Percentiles rank a stretch among this genome's conserved stretches.
These are phyloP conservation scores for Pachysolen tannophilus DNA, from an alignment of 805 yeast species.

Conservation along the genomic window DNA sequence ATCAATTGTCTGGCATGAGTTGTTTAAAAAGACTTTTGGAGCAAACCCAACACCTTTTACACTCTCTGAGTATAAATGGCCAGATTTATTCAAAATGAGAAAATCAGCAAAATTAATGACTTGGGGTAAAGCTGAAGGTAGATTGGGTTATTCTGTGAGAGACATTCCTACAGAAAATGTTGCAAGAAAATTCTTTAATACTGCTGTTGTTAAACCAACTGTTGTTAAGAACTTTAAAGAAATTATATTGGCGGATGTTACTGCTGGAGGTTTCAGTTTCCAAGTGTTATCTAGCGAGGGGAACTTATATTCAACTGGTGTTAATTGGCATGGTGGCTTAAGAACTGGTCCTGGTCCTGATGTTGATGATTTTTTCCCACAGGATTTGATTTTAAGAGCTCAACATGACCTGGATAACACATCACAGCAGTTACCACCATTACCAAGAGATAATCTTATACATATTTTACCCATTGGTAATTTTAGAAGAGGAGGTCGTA, in stretches of 20 bases:
- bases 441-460: no score
- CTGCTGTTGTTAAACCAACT: constrained; percentile 30
- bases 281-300: constrained; percentile 52
- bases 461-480: no score
- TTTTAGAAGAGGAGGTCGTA: no score
- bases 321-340: constrained; percentile 31
- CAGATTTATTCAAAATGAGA: constrained; percentile 34
- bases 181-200: constrained; percentile 13
- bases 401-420: no score
- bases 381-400: no score
- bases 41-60: constrained; percentile 33
- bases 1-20: constrained; percentile 30
- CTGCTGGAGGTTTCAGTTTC: constrained; percentile 61
- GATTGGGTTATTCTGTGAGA: constrained; percentile 35
- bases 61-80: constrained; percentile 38
- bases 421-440: no score
- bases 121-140: constrained; percentile 41
- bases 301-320: constrained; percentile 46
- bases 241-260: constrained; percentile 33
- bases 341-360: constrained; percentile 33
- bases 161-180: constrained; percentile 20
- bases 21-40: constrained; percentile 39
- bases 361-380: constrained; percentile 21
- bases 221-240: constrained; percentile 27
- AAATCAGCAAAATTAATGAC: constrained; percentile 32